Conservation (phyloP, 2,329 filamentous ascomycete species). For the Aureobasidium sp. region DNA sequence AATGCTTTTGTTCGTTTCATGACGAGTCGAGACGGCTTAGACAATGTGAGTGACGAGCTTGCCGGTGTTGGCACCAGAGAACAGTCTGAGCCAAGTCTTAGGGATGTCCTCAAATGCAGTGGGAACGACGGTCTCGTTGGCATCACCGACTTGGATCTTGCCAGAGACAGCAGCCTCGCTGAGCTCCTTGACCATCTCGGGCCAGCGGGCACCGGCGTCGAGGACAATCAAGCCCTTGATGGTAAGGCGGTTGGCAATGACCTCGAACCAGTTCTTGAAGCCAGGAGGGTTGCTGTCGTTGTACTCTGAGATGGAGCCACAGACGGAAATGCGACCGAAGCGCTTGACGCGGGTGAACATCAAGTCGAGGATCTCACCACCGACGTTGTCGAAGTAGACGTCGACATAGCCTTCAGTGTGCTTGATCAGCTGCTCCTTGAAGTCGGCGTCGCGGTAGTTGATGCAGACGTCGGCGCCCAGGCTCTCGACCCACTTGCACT, state of each 20-base stretch:
- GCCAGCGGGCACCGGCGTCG: conserved; percentile 19
- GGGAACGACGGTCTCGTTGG: conserved; percentile 41
- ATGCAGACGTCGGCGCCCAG: conserved; percentile 49
- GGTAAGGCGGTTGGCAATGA: conserved; percentile 28
- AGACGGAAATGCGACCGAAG: conserved; percentile 59
- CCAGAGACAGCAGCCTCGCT: conserved; percentile 34
- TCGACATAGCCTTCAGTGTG: conserved; percentile 46
- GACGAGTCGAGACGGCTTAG: not conserved
- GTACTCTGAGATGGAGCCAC: conserved; percentile 64
- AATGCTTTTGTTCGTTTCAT: not conserved
- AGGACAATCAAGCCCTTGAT: conserved; percentile 31
- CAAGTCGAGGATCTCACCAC: conserved; percentile 62
- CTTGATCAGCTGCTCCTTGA: conserved; percentile 40
- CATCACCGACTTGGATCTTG: conserved; percentile 38
- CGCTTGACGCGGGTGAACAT: conserved; percentile 57
- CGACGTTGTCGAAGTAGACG: conserved; percentile 71
- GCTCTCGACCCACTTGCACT: conserved; percentile 45
- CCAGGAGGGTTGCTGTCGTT: conserved; percentile 42
- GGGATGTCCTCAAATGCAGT: conserved; percentile 44
- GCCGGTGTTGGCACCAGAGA: conserved; percentile 41
- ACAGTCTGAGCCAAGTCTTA: conserved; percentile 43
- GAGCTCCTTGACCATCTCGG: conserved; percentile 19
- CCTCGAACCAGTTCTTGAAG: conserved; percentile 32
- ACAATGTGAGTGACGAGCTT: conserved; percentile 39
- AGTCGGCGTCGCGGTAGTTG: conserved; percentile 47